These are phyloP conservation scores for Carex arenaria DNA, from an alignment of 202 grass and related monocot genomes.

Conservation along the genomic window DNA sequence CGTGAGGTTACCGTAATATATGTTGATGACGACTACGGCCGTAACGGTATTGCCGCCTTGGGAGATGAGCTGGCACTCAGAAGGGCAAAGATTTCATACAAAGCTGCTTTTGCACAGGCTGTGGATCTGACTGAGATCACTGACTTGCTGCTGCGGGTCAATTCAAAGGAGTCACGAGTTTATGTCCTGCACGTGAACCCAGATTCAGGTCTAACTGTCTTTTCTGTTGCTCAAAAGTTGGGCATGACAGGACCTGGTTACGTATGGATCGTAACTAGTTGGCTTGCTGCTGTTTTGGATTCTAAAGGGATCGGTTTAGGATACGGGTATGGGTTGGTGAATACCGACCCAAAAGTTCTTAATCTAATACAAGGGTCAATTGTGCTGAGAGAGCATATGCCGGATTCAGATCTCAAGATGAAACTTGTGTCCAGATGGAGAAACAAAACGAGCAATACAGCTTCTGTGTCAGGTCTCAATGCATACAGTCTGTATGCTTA, in stretches of 20 bases:
- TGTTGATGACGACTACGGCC: slow-evolving; percentile 84
- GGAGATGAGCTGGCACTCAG: slow-evolving; percentile 58
- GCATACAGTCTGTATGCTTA: slow-evolving; percentile 87
- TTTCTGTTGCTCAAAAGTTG: slow-evolving; percentile 55
- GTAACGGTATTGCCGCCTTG: slow-evolving; percentile 54
- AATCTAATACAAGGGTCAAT: slow-evolving; percentile 68
- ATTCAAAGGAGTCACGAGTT: slow-evolving; percentile 88
- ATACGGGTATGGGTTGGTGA: not conserved
- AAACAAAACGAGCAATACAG: slow-evolving; percentile 29
- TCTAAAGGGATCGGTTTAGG: slow-evolving; percentile 12
- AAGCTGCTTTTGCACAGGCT: slow-evolving; percentile 32
- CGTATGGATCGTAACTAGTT: slow-evolving; percentile 93
- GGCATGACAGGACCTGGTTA: slow-evolving; percentile 66
- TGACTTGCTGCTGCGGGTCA: slow-evolving; percentile 57
- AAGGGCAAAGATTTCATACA: slow-evolving; percentile 66
- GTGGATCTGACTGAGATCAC: slow-evolving; percentile 38
- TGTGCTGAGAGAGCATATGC: slow-evolving; percentile 61
- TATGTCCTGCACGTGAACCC: slow-evolving; percentile 88
- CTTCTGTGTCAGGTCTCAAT: slow-evolving; percentile 43
- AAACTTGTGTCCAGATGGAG: slow-evolving; percentile 73
- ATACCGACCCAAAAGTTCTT: slow-evolving; percentile 28
- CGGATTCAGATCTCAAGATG: slow-evolving; percentile 49
- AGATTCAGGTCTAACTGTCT: slow-evolving; percentile 61
- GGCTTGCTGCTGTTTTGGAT: slow-evolving; percentile 81
- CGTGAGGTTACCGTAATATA: slow-evolving; percentile 73